Evolutionary conservation across 768 basidiomycete genomes (phyloP).

Genomic region (Hygrophoropsis aurantiaca): DNA sequence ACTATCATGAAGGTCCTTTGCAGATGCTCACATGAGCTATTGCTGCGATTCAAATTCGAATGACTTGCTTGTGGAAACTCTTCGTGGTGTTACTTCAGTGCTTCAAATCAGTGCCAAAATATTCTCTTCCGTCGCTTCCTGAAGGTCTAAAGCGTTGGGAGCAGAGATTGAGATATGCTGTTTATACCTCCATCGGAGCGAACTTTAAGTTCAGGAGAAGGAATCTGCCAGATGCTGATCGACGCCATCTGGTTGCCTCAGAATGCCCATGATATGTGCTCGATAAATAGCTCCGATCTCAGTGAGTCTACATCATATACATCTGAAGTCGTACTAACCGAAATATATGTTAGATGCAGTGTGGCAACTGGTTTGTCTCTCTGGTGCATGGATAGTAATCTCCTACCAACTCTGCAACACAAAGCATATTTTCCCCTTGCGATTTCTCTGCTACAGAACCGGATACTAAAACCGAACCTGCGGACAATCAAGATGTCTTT

Average conservation of each 20-base stretch:
- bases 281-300: conserved; percentile 61
- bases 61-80: conserved; percentile 42
- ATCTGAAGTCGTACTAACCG: not conserved
- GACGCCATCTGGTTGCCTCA: conserved; percentile 40
- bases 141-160: conserved; percentile 49
- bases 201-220: conserved; percentile 27
- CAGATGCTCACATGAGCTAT: conserved; percentile 58
- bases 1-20: conserved; percentile 48
- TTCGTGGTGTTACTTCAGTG: conserved; percentile 46
- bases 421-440: conserved; percentile 45
- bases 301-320: conserved; percentile 37
- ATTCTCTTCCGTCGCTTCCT: conserved; percentile 40
- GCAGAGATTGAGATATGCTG: conserved; percentile 40
- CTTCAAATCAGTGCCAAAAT: conserved; percentile 44
- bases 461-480: conserved; percentile 25
- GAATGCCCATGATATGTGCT: conserved; percentile 66
- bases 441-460: conserved; percentile 20
- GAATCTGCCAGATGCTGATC: conserved; percentile 35
- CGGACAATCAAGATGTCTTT: conserved; percentile 24
- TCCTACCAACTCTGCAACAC: conserved; percentile 62
- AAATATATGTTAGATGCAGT: conserved; percentile 50
- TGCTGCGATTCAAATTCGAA: conserved; percentile 41
- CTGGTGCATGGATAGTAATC: conserved; percentile 56
- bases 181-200: conserved; percentile 25
- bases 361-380: conserved; percentile 70